These are phyloP conservation scores for Poa pratensis DNA, from an alignment of 176 grass and related monocot genomes.

Conservation along the genomic window DNA sequence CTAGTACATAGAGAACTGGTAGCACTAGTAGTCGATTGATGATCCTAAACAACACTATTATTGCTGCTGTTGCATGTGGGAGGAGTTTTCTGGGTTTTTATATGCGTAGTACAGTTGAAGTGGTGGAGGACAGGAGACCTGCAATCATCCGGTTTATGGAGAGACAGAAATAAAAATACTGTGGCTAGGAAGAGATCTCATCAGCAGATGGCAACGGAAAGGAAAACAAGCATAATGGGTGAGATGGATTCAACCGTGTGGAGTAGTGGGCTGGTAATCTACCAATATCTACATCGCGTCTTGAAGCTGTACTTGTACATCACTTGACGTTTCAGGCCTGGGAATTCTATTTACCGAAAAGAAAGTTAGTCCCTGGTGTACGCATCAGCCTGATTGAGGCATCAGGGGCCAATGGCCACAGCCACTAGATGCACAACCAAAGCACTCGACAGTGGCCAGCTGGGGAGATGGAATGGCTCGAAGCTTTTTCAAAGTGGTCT, in stretches of 20 bases:
- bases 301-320: neutral
- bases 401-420: slow-evolving; percentile 29
- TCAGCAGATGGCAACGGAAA: slow-evolving; percentile 21
- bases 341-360: slow-evolving; percentile 10
- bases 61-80: neutral
- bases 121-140: neutral
- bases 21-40: neutral
- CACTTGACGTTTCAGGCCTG: neutral
- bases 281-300: neutral
- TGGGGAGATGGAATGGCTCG: slow-evolving; percentile 20
- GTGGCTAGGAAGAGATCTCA: neutral
- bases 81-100: neutral
- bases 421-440: slow-evolving; percentile 36
- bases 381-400: neutral
- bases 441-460: slow-evolving; percentile 8
- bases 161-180: neutral
- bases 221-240: slow-evolving; percentile 7
- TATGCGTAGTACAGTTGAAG: neutral
- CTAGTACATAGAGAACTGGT: neutral
- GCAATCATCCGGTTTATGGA: neutral
- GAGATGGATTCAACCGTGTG: neutral
- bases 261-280: neutral
- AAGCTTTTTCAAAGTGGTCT: slow-evolving; percentile 24
- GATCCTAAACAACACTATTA: neutral
- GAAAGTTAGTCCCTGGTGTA: slow-evolving; percentile 1